These are phyloP conservation scores for Vachellia pachyceras DNA, from an alignment of 306 rosid genomes.

Conservation along the genomic window DNA sequence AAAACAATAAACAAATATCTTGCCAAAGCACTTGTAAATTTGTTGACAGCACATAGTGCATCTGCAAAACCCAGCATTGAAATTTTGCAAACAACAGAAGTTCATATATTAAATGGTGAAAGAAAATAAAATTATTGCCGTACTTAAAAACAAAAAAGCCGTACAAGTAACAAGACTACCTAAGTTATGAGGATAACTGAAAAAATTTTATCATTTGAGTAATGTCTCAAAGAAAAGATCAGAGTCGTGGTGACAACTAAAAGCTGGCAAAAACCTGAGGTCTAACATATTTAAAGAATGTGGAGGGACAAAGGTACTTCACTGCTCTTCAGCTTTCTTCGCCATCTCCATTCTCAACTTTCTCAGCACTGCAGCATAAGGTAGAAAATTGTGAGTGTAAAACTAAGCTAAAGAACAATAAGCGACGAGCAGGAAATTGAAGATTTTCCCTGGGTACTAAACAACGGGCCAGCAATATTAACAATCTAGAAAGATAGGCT, in stretches of 20 bases:
- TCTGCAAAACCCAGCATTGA: background rate
- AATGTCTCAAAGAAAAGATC: constrained; percentile 36
- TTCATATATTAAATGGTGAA: constrained; percentile 36
- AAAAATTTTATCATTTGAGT: constrained; percentile 50
- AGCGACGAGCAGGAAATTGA: constrained; percentile 10
- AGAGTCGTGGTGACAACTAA: constrained; percentile 42
- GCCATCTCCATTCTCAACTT: constrained; percentile 52
- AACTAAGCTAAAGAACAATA: constrained; percentile 12
- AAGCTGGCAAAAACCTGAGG: constrained; percentile 25
- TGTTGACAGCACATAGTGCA: background rate
- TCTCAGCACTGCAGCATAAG: background rate
- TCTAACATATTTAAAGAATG: constrained; percentile 28
- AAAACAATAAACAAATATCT: background rate
- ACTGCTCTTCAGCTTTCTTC: constrained; percentile 58
- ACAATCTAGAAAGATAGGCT: constrained; percentile 5
- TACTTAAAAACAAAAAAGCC: constrained; percentile 39
- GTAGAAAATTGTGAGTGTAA: background rate
- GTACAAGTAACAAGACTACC: constrained; percentile 33
- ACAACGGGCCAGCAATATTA: background rate
- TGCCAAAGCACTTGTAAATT: background rate
- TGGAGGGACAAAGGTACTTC: constrained; percentile 32
- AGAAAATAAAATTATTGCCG: constrained; percentile 21
- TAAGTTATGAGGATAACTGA: constrained; percentile 42
- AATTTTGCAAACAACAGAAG: background rate
- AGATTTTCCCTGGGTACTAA: constrained; percentile 11